phyloP scores from a whole-genome alignment of 257 asterid species.

The Anisodus acutangulus region DNA sequence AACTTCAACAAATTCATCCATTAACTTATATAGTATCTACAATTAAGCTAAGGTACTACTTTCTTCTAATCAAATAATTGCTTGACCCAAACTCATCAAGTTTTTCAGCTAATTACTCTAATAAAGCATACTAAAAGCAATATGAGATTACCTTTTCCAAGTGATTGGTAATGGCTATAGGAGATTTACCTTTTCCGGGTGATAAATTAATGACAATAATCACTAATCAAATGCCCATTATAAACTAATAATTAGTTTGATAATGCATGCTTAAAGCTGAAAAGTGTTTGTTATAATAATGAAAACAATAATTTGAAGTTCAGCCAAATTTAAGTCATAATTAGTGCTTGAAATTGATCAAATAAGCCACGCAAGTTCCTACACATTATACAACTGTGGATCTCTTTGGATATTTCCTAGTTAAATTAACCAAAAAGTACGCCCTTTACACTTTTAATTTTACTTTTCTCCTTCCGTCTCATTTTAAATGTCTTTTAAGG shows the following conservation, averaged over 20 bases:
- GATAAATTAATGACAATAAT: not conserved
- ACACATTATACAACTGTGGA: not conserved
- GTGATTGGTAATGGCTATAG: not conserved
- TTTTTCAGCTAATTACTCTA: no score
- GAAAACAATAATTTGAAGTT: not conserved
- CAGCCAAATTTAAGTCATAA: not conserved
- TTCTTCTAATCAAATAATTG: no score
- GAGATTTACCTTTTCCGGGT: not conserved
- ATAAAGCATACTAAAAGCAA: no score
- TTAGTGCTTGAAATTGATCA: not conserved
- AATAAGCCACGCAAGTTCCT: not conserved
- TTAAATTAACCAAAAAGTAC: not conserved
- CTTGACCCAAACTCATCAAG: no score
- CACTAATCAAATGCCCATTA: not conserved
- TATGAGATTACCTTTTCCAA: not conserved
- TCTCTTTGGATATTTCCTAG: not conserved
- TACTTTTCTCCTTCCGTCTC: no score
- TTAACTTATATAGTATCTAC: no score
- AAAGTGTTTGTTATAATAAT: no score
- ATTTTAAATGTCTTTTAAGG: no score
- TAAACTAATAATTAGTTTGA: not conserved
- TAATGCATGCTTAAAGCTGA: not conserved
- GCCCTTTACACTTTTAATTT: not conserved
- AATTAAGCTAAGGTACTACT: no score
- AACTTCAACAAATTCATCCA: no score